Base-by-base conservation (phyloP, 2,329 filamentous ascomycete genomes). In the Scortechinia acanthostroma region DNA sequence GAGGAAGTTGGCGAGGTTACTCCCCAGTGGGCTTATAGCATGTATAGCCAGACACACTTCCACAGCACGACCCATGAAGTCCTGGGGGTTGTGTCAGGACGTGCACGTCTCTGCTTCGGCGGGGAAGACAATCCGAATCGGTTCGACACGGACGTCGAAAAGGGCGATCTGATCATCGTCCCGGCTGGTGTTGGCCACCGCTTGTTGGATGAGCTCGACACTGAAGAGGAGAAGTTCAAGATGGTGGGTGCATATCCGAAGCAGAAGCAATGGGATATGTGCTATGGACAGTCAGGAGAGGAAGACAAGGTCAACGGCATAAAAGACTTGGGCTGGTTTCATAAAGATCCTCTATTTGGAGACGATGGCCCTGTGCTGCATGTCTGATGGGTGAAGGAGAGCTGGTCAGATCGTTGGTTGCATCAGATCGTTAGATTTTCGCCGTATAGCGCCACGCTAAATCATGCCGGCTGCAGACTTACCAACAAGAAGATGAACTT, bases 41-140 rank as follows among this genome's bases (percentile, higher is more conserved):
- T 87, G 81, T 87, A 83, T 58, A 60, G 58, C 25, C 74, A 71
- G 4, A 77, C 73, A 1, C 83, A 87, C 60, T 88, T 83, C 58
- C 83, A 88, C 62, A 77, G 69, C 52, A 86, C 73, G 0, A 73
- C 76, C 0, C 82, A 87, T 56, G 81, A 87, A 61, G 73, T 86
- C 2, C 70, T 88, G 2, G 76, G 70, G 51, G 70, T 87, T 42
- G 69, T 71, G 35, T 60, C 60, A 2, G 81, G 83, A 0, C 68
- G 63, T 20, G 83, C 84, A 0, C 68, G 62, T 25, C 64, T 88
- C 1, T 83, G 80, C 49, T 86, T 88, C 50, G 82, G 83, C 3
- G 79, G 80, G 14, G 80, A 84, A 51, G 63, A 67, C 0, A 86
- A 86, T 49, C 70, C 75, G 0, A 63, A 58, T 1, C 63, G 70